These are phyloP conservation scores for Allantophomopsis cytisporea DNA, from an alignment of 2,329 filamentous ascomycete genomes.

Conservation along the genomic window DNA sequence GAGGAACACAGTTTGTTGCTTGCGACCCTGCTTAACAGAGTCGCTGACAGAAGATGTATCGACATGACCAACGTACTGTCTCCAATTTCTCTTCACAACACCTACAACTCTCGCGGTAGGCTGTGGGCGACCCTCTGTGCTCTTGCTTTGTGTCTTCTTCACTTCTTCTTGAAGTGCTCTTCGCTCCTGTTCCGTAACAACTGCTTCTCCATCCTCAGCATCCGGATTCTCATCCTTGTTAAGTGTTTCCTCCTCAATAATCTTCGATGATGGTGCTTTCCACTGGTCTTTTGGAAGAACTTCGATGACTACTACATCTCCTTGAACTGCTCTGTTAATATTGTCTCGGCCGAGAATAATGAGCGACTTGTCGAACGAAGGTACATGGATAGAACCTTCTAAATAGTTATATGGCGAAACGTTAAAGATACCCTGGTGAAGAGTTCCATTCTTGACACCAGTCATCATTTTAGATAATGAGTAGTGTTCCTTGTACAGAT, in stretches of 20 bases:
- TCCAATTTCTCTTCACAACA: slow-evolving; percentile 90
- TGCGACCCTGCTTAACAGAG: slow-evolving; percentile 60
- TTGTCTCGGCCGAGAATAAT: slow-evolving; percentile 86
- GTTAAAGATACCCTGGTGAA: slow-evolving; percentile 93
- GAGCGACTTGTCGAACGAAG: slow-evolving; percentile 79
- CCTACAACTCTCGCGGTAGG: slow-evolving; percentile 89
- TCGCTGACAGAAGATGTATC: slow-evolving; percentile 74
- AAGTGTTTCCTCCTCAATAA: slow-evolving; percentile 84
- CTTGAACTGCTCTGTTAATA: slow-evolving; percentile 87
- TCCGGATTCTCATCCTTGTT: slow-evolving; percentile 93
- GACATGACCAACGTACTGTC: slow-evolving; percentile 93
- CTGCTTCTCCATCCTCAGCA: slow-evolving; percentile 56
- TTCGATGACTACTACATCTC: slow-evolving; percentile 87
- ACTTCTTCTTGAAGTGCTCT: slow-evolving; percentile 85
- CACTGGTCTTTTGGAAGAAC: slow-evolving; percentile 89
- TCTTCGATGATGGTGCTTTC: slow-evolving; percentile 91
- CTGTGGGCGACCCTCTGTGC: slow-evolving; percentile 64
- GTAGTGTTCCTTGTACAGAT: slow-evolving; percentile 81
- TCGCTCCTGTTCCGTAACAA: slow-evolving; percentile 82
- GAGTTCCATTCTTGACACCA: slow-evolving; percentile 71
- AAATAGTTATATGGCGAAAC: slow-evolving; percentile 97
- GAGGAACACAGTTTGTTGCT: slow-evolving; percentile 86
- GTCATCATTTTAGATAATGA: slow-evolving; percentile 90
- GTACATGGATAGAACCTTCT: slow-evolving; percentile 81
- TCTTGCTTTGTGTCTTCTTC: slow-evolving; percentile 67